These are phyloP conservation scores for Hortiboletus flavorubellus DNA, from an alignment of 768 basidiomycete genomes.

Conservation along the genomic window DNA sequence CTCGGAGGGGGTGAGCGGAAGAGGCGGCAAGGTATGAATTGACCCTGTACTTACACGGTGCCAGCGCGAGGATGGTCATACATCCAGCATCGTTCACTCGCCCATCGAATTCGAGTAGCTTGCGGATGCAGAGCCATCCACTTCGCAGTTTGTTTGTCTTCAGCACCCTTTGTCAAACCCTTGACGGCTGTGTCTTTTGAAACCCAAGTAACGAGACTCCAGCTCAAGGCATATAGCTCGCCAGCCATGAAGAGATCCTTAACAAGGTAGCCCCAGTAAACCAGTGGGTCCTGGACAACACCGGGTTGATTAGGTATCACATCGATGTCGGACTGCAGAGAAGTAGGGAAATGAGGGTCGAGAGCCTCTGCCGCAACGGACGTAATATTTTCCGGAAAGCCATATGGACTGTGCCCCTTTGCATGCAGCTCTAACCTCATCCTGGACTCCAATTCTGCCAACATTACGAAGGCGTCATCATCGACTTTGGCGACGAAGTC, in stretches of 20 bases:
- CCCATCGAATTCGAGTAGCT: slow-evolving; percentile 79
- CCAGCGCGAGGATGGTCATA: slow-evolving; percentile 96
- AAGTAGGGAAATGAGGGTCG: neutral
- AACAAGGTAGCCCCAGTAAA: slow-evolving; percentile 89
- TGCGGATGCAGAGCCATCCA: slow-evolving; percentile 91
- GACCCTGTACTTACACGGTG: slow-evolving; percentile 66
- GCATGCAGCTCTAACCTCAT: slow-evolving; percentile 72
- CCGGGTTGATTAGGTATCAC: slow-evolving; percentile 7
- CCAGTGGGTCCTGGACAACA: slow-evolving; percentile 55
- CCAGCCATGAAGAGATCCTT: slow-evolving; percentile 95
- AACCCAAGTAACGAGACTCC: slow-evolving; percentile 84
- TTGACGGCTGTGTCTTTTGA: slow-evolving; percentile 71
- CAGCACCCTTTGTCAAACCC: slow-evolving; percentile 69
- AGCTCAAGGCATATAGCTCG: slow-evolving; percentile 87
- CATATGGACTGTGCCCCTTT: slow-evolving; percentile 30
- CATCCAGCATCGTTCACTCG: slow-evolving; percentile 92
- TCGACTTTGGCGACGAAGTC: slow-evolving; percentile 94
- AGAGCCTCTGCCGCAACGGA: neutral
- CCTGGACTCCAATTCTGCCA: slow-evolving; percentile 90
- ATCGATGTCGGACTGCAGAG: neutral
- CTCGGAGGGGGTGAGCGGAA: slow-evolving; percentile 36
- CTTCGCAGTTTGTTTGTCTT: slow-evolving; percentile 90
- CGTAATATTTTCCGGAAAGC: slow-evolving; percentile 9
- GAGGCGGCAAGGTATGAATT: slow-evolving; percentile 1
- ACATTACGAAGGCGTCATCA: slow-evolving; percentile 93